A percentile compares a stretch with the other conserved stretches of the same genome.
Evolutionary conservation across 495 filamentous ascomycete species (phyloP).

Genomic region (Evernia prunastri): DNA sequence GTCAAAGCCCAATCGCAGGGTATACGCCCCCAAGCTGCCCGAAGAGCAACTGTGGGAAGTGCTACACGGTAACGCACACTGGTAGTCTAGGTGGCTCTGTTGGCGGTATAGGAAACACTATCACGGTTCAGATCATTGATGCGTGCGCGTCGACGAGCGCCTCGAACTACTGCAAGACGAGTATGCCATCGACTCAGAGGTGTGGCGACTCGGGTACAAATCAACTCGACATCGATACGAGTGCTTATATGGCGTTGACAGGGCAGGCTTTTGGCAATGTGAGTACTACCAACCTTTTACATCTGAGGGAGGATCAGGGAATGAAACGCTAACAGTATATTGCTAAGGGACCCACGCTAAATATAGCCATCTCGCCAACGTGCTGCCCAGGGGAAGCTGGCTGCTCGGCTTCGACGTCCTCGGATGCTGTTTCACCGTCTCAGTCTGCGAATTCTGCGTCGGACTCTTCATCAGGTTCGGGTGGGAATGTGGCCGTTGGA

Average conservation of each 20-base stretch:
- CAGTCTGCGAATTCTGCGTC: not conserved
- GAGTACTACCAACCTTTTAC: not conserved
- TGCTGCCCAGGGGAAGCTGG: slow-evolving; percentile 13
- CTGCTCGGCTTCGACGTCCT: not conserved
- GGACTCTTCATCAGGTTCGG: not conserved
- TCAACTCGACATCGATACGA: slow-evolving; percentile 23
- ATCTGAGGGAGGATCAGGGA: not conserved
- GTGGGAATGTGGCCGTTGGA: not conserved
- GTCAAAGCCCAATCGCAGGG: slow-evolving; percentile 17
- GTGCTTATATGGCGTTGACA: slow-evolving; percentile 20
- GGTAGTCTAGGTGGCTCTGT: slow-evolving; percentile 7
- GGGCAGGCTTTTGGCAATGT: slow-evolving; percentile 20
- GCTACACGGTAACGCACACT: slow-evolving; percentile 25
- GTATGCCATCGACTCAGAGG: slow-evolving; percentile 16
- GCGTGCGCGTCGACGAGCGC: slow-evolving; percentile 21
- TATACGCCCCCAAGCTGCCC: slow-evolving; percentile 22
- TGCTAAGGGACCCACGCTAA: slow-evolving; percentile 15
- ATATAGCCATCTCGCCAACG: slow-evolving; percentile 12
- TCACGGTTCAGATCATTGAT: slow-evolving; percentile 27
- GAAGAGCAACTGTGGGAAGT: slow-evolving; percentile 22
- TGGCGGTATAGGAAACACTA: slow-evolving; percentile 19
- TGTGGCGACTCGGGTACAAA: slow-evolving; percentile 20
- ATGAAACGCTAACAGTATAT: not conserved
- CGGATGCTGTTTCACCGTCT: not conserved
- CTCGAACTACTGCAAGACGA: slow-evolving; percentile 25